Evolutionary conservation across 352 stramenopile species (phyloP), one percentile per base, ranked within the genome.

Genomic region (Phytophthora europaea): DNA sequence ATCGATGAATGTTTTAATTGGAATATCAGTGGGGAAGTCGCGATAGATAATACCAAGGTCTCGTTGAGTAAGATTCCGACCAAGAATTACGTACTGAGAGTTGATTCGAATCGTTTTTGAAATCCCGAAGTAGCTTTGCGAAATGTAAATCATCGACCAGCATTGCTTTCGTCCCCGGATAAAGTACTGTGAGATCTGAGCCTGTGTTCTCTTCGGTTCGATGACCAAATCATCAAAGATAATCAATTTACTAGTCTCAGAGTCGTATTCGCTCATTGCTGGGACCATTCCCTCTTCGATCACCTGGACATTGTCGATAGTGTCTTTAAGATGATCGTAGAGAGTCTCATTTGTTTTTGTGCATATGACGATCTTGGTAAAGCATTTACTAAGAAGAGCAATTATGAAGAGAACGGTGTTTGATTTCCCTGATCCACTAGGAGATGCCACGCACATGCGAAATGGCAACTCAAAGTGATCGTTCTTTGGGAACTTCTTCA

Each of bases 121-220:
- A 53, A 66, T 55, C 1, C 56, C 55, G 51, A 72, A 72, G 31
- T 72, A 65, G 23, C 23, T 26, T 2, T 26, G 23, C 7, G 15
- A 40, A 20, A 73, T 73, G 26, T 73, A 73, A 3, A 73, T 62
- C 66, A 64, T n/a, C n/a, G n/a, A n/a, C n/a, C n/a, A n/a, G n/a
- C n/a, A n/a, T n/a, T n/a, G n/a, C n/a, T n/a, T n/a, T n/a, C n/a
- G n/a, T 26, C 66, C 66, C 53, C 59, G 0, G 20, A 73, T 73
- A 26, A 60, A 68, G 31, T 59, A 59, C 22, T 67, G 51, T 16
- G 4, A 5, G 15, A 73, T 73, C n/a, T 63, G 43, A 47, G 59
- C 52, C 20, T 73, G 66, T 10, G 66, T 73, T 12, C 40, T 40
- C n/a, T 51, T 51, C 23, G 45, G 45, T 10, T 51, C 45, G 1